Evolutionary conservation across 2,329 filamentous ascomycete genomes (phyloP).

Genomic region (Aspergillus sojae): DNA sequence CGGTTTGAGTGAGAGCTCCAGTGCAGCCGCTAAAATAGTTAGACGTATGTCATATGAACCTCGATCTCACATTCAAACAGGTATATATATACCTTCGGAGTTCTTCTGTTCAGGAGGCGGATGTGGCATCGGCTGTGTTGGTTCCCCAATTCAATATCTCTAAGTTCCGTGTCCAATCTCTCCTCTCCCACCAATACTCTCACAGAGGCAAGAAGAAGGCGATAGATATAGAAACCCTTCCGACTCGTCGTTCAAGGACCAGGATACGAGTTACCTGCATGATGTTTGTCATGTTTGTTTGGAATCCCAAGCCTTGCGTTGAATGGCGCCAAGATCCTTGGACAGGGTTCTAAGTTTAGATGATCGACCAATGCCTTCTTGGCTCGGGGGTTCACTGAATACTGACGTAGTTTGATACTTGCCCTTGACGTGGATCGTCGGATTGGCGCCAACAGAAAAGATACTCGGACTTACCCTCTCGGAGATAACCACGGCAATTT

Average conservation of each 20-base stretch:
- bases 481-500: background rate
- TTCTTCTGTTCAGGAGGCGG: background rate
- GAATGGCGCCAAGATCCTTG: background rate
- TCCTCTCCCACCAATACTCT: background rate
- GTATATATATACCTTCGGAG: background rate
- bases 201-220: background rate
- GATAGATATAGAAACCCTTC: background rate
- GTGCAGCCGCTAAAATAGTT: background rate
- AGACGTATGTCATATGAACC: background rate
- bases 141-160: background rate
- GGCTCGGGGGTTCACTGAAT: too few relatives aligned
- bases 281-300: background rate
- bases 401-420: too few relatives aligned
- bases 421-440: background rate
- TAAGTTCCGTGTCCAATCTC: background rate
- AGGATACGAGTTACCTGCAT: background rate
- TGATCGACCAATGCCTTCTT: background rate
- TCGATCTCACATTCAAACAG: background rate
- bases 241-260: accelerated
- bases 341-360: background rate
- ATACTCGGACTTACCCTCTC: background rate
- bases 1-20: background rate
- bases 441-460: background rate
- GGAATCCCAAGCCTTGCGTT: too few relatives aligned
- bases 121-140: background rate